phyloP scores from a whole-genome alignment of 495 filamentous ascomycete species.

The Neurospora sp. region DNA sequence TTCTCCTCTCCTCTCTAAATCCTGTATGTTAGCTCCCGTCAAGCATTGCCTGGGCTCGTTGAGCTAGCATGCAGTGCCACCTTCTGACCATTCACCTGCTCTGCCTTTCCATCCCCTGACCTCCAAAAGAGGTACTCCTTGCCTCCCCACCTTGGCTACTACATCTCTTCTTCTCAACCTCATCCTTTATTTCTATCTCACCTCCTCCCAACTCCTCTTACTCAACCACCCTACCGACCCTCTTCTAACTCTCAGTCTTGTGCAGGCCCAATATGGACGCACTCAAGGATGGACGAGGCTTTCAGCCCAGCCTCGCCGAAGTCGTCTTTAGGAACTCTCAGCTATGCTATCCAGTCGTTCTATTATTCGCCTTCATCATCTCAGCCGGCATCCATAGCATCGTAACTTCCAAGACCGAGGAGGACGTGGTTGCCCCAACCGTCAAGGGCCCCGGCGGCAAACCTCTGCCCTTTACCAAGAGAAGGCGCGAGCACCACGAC shows the following conservation, averaged over 20 bases:
- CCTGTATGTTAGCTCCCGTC: conserved; percentile 10
- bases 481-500: conserved; percentile 28
- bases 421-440: conserved; percentile 27
- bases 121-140: not conserved
- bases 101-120: not conserved
- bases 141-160: not conserved
- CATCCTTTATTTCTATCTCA: not conserved
- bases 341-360: conserved; percentile 32
- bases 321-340: conserved; percentile 26
- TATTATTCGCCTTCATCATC: conserved; percentile 32
- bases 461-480: conserved; percentile 55
- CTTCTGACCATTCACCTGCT: not conserved
- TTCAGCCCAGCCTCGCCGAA: conserved; percentile 21
- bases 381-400: conserved; percentile 34
- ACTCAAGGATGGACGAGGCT: conserved; percentile 1
- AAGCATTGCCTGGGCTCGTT: not conserved
- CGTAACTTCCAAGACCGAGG: conserved; percentile 32
- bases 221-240: not conserved
- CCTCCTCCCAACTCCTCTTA: not conserved
- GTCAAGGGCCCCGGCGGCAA: conserved; percentile 66
- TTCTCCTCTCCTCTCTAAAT: conserved; percentile 1
- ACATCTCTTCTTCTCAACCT: not conserved
- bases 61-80: conserved; percentile 6
- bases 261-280: conserved; percentile 21
- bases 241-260: not conserved